phyloP scores from a whole-genome alignment of 2,329 filamentous ascomycete species.

The Cercospora sp. region DNA sequence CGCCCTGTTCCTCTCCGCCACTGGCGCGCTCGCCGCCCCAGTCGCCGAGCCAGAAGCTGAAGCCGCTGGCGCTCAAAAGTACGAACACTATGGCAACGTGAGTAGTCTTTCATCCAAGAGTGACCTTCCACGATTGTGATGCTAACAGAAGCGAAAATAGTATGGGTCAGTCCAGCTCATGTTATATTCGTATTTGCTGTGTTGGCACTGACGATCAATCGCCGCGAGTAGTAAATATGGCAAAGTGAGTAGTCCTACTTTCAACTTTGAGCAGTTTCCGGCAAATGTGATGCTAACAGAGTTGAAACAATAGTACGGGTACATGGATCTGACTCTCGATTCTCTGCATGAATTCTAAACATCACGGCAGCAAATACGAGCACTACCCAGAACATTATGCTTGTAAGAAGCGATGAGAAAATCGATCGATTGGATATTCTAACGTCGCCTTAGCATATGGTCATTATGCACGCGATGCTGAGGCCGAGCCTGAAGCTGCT shows the following conservation, averaged over 20 bases:
- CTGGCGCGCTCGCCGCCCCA: slow-evolving; percentile 21
- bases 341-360: background rate
- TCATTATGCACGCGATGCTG: background rate
- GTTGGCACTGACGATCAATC: background rate
- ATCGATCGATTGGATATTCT: background rate
- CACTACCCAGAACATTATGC: slow-evolving; percentile 16
- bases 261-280: background rate
- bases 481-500: too few relatives aligned
- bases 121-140: background rate
- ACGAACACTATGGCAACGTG: background rate
- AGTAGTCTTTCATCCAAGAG: background rate
- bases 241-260: background rate
- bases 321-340: background rate
- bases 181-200: background rate
- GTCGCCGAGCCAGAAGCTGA: slow-evolving; percentile 15
- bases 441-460: background rate
- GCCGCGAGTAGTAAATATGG: background rate
- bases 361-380: background rate
- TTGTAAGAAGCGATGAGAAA: background rate
- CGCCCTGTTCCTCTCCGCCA: slow-evolving; percentile 17
- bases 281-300: background rate
- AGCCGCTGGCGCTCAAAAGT: slow-evolving; percentile 7
- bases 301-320: background rate
- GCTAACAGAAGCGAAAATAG: background rate
- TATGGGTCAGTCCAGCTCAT: background rate